A percentile compares a stretch with the other conserved stretches of the same genome.
Evolutionary conservation across 805 yeast species (phyloP).

Genomic region (Suhomyces emberorum): DNA sequence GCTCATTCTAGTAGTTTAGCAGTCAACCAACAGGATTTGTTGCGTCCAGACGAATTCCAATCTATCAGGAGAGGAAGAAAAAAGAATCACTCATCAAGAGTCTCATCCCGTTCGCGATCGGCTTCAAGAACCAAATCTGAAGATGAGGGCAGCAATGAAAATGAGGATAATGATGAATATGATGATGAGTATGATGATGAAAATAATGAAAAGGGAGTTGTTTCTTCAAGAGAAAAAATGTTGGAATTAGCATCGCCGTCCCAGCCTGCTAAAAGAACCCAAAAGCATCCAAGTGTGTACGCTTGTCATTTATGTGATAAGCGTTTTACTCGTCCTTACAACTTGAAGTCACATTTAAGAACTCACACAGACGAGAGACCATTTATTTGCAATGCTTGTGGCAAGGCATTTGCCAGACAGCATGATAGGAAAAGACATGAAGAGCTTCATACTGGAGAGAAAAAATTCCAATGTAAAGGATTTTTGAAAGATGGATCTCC

Average conservation of each 20-base stretch:
- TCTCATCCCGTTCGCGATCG: conserved; percentile 31
- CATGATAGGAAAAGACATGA: conserved; percentile 46
- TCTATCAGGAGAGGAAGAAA: conserved; percentile 42
- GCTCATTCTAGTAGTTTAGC: not conserved
- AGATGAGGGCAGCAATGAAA: conserved; percentile 18
- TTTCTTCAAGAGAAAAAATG: conserved; percentile 52
- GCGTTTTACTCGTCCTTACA: conserved; percentile 88
- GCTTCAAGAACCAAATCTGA: not conserved
- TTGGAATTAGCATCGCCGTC: conserved; percentile 62
- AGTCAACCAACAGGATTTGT: not conserved
- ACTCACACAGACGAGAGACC: conserved; percentile 89
- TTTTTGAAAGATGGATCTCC: conserved; percentile 38
- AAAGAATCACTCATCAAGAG: conserved; percentile 24
- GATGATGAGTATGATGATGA: conserved; percentile 5
- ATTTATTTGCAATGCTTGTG: conserved; percentile 67
- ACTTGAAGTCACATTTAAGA: conserved; percentile 83
- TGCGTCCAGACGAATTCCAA: conserved; percentile 37
- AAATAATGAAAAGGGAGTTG: conserved; percentile 2
- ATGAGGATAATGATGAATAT: conserved; percentile 17
- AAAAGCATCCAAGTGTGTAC: conserved; percentile 69
- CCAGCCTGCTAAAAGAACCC: conserved; percentile 51
- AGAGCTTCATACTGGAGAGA: conserved; percentile 70
- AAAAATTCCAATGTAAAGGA: conserved; percentile 71
- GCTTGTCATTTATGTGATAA: conserved; percentile 84
- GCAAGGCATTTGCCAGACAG: conserved; percentile 64